phyloP scores from a whole-genome alignment of 2,329 filamentous ascomycete genomes.

The Pestalotiopsis sp. region DNA sequence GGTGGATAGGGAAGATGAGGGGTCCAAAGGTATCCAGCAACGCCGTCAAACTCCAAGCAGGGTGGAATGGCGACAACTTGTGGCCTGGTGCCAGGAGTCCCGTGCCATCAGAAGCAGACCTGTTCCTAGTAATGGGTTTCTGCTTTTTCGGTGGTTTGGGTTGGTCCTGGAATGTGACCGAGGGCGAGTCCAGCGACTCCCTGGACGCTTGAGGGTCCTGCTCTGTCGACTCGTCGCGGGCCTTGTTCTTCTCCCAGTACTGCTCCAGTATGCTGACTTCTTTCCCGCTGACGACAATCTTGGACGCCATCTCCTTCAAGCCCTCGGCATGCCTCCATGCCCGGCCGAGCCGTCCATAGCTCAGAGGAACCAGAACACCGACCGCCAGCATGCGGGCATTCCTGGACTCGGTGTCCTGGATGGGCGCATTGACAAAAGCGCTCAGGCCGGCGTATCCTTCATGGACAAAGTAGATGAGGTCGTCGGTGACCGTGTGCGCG shows the following conservation, averaged over 20 bases:
- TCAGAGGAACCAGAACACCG: conserved; percentile 83
- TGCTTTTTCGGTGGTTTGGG: conserved; percentile 34
- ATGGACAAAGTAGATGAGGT: conserved; percentile 94
- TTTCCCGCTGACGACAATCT: conserved; percentile 66
- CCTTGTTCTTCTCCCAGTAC: conserved; percentile 74
- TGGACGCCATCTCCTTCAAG: conserved; percentile 72
- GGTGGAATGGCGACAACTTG: conserved; percentile 77
- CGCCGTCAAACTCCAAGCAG: conserved; percentile 78
- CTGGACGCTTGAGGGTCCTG: conserved; percentile 36
- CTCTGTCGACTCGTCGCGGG: conserved; percentile 42
- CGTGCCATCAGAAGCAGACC: conserved; percentile 65
- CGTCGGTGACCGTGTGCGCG: conserved; percentile 83
- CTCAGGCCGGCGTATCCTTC: conserved; percentile 83
- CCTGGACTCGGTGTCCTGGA: conserved; percentile 74
- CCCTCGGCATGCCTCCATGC: conserved; percentile 85
- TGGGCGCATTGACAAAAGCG: conserved; percentile 85
- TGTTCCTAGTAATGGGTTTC: conserved; percentile 52
- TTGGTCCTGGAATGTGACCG: conserved; percentile 46
- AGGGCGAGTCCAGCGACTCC: conserved; percentile 55
- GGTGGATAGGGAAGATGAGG: conserved; percentile 86
- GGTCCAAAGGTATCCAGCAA: conserved; percentile 87
- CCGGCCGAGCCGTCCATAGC: conserved; percentile 81
- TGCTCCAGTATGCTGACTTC: conserved; percentile 69
- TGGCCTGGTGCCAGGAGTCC: conserved; percentile 63
- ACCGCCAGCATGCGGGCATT: conserved; percentile 94